Base-by-base conservation (phyloP, 2,329 filamentous ascomycete genomes). In the Colletotrichum shisoi region DNA sequence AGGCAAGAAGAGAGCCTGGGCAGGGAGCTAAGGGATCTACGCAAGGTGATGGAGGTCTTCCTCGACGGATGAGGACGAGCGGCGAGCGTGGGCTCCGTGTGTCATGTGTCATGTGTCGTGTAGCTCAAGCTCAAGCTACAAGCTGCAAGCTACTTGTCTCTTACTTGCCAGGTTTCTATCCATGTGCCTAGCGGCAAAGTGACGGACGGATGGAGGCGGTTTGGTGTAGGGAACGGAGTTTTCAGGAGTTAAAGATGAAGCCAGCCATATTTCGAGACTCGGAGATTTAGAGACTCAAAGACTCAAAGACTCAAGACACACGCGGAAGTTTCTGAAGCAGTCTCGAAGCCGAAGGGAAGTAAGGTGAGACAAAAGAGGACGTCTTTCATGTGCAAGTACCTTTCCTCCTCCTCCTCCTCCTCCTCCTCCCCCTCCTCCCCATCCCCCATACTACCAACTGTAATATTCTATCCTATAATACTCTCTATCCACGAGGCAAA, bases 1-100 rank as follows among this genome's bases (percentile, higher is more conserved):
- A 72, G 73, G 48, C 74, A 75, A 45, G 77, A 79, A 69, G 76
- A 78, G 53, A 74, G 71, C 45, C 69, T 79, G 53, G 72, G 72
- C 3, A 74, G 74, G 70, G 73, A 79, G 61, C 70, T 79, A 15
- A 72, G 73, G 40, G 73, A 75, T 53, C 53, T 79, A 13, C 71
- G 76, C 34, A 72, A 74, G 54, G 76, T 77, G 27, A 77, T 78
- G 57, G 76, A 78, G 58, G 71, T 71, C 21, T 68, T 74, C 52
- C 58, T 78, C 56, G 76, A 78, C 62, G 49, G 48, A 62, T 63
- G 34, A 61, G 40, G 57, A 53, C 44, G 40, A 31, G 34, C 24
- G 24, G 24, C 24, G 24, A 27, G 24, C 4, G 24, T 27, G 24
- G 24, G 24, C 24, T 5, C 0, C 24, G 5, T 31, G 27, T 8